Conservation (phyloP, 129 eudicot species). For the Daucus carota region DNA sequence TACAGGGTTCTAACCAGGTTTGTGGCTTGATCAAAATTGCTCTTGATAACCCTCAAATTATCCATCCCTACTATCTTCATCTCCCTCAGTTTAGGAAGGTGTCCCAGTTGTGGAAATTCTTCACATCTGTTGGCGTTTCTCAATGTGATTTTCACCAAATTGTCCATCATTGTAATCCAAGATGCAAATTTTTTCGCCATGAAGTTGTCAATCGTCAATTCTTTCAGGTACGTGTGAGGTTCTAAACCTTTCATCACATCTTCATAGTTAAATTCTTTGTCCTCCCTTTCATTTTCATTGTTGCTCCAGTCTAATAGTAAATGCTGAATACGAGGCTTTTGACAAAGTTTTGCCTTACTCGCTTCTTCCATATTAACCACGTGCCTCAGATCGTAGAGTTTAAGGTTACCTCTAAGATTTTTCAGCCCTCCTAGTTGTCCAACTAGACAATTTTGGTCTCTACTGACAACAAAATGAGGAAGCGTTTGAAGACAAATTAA, state of each 20-base stretch:
- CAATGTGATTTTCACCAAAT: slow-evolving; percentile 7
- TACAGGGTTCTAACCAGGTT: background rate
- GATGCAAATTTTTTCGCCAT: slow-evolving; percentile 2
- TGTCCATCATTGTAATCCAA: slow-evolving; percentile 13
- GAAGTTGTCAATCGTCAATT: background rate
- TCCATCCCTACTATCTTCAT: background rate
- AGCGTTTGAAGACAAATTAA: background rate
- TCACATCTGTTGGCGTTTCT: slow-evolving; percentile 2
- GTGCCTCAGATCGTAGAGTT: background rate
- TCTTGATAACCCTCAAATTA: slow-evolving; percentile 1
- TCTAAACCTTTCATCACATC: background rate
- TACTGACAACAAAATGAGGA: background rate
- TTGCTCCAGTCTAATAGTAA: background rate
- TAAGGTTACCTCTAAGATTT: background rate
- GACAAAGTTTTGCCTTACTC: background rate
- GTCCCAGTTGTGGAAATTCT: slow-evolving; percentile 18
- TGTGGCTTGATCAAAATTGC: background rate
- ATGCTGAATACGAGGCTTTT: background rate
- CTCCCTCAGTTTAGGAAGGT: slow-evolving; percentile 8
- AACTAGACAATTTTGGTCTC: background rate
- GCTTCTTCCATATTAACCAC: slow-evolving; percentile 18
- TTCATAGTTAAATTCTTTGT: background rate
- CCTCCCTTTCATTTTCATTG: background rate
- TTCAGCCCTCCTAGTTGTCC: background rate
- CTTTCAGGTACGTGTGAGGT: slow-evolving; percentile 7